phyloP scores from a whole-genome alignment of 2,329 filamentous ascomycete genomes.

The Botrytis elliptica region DNA sequence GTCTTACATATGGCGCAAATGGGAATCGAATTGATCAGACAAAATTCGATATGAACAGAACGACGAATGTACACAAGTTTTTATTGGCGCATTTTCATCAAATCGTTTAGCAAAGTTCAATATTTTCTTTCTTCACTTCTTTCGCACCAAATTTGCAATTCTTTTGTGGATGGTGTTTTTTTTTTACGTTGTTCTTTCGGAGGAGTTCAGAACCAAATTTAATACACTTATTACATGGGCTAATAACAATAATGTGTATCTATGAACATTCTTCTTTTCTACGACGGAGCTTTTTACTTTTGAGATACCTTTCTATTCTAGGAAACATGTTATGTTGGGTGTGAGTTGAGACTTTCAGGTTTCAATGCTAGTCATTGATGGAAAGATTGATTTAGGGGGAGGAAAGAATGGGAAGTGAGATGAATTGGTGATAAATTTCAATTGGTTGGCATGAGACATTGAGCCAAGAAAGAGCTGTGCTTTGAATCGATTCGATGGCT shows the following conservation, averaged over 20 bases:
- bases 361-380: conserved; percentile 19
- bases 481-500: conserved; percentile 6
- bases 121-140: conserved; percentile 15
- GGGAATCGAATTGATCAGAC: conserved; percentile 19
- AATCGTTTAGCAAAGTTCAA: conserved; percentile 13
- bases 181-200: conserved; percentile 18
- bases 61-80: conserved; percentile 28
- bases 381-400: not conserved
- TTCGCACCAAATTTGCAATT: conserved; percentile 11
- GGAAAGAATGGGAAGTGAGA: not conserved
- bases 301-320: conserved; percentile 10
- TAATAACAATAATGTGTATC: conserved; percentile 24
- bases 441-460: not conserved
- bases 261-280: conserved; percentile 10
- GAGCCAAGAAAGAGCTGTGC: conserved; percentile 1
- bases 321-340: not conserved
- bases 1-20: conserved; percentile 20
- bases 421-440: not conserved
- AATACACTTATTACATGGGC: conserved; percentile 16
- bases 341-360: not conserved
- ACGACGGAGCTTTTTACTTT: conserved; percentile 8
- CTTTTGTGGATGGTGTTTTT: not conserved
- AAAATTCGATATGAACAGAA: conserved; percentile 26
- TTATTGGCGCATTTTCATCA: conserved; percentile 5
- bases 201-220: conserved; percentile 16